These are phyloP conservation scores for Sporisorium scitamineum DNA, from an alignment of 1,284 basidiomycete species.

Conservation along the genomic window DNA sequence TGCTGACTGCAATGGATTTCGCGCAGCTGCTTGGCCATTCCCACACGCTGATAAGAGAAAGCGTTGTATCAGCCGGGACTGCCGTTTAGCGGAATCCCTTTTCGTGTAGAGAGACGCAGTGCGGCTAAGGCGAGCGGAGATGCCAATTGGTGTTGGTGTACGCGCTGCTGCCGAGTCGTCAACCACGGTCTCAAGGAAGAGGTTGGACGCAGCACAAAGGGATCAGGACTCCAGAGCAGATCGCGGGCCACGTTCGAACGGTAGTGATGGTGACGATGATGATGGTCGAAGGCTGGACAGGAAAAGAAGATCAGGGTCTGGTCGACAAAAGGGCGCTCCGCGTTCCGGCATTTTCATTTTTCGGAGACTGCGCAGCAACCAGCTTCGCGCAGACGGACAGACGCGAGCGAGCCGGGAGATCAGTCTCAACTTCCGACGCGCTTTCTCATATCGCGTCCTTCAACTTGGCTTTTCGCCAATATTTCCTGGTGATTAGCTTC, in stretches of 20 bases:
- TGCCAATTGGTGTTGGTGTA: neutral
- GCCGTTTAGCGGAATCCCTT: neutral
- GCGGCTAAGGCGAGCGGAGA: neutral
- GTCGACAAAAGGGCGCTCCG: neutral
- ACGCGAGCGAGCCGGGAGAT: neutral
- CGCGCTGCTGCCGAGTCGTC: neutral
- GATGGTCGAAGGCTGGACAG: neutral
- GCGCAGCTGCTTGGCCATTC: neutral
- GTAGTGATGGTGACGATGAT: neutral
- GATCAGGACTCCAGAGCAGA: neutral
- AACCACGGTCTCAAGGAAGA: neutral
- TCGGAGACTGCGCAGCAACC: neutral
- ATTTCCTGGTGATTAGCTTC: neutral
- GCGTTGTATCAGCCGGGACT: neutral
- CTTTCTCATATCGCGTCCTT: no score
- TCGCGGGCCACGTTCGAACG: neutral
- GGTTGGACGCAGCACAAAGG: neutral
- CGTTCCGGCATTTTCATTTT: constrained; percentile 1
- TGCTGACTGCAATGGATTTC: neutral
- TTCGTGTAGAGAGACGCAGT: neutral
- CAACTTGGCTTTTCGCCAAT: neutral
- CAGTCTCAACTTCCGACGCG: constrained; percentile 1
- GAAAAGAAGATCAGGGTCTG: constrained; percentile 10
- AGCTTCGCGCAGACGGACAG: neutral
- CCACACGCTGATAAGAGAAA: no score